Percentiles rank a stretch among this genome's conserved stretches.
Evolutionary conservation across 2,329 filamentous ascomycete species (phyloP).

Genomic region (Botrytis cinerea): DNA sequence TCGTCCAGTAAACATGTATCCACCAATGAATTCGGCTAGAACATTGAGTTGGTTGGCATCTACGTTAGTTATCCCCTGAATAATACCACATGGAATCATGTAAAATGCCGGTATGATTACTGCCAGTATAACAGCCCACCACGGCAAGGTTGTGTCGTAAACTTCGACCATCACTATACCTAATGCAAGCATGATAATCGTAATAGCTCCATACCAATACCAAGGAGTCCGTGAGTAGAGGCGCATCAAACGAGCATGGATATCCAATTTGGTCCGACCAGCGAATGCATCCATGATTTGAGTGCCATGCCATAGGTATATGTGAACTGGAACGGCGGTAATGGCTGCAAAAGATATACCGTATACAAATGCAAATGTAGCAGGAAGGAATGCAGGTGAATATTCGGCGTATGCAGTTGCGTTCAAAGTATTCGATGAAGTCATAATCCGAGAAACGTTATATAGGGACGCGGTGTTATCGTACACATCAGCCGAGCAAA

Average conservation of each 20-base stretch:
- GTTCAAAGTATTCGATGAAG: slow-evolving; percentile 62
- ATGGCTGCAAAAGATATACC: slow-evolving; percentile 73
- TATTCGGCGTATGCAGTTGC: slow-evolving; percentile 66
- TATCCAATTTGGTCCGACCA: slow-evolving; percentile 47
- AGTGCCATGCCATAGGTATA: slow-evolving; percentile 64
- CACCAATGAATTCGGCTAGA: slow-evolving; percentile 43
- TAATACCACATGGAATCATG: slow-evolving; percentile 43
- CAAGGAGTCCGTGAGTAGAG: slow-evolving; percentile 55
- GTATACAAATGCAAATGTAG: slow-evolving; percentile 69
- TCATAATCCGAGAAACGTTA: slow-evolving; percentile 64
- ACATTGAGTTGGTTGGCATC: slow-evolving; percentile 52
- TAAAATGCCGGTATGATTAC: slow-evolving; percentile 49
- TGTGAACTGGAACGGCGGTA: slow-evolving; percentile 67
- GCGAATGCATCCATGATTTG: slow-evolving; percentile 55
- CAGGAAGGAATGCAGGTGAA: slow-evolving; percentile 71
- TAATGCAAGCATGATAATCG: slow-evolving; percentile 39
- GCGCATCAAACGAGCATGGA: slow-evolving; percentile 56
- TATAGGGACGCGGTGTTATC: slow-evolving; percentile 71
- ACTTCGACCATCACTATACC: slow-evolving; percentile 41
- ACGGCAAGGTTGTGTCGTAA: slow-evolving; percentile 50
- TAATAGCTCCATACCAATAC: slow-evolving; percentile 54
- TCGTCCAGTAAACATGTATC: slow-evolving; percentile 50
- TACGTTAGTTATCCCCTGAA: slow-evolving; percentile 50
- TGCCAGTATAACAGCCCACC: slow-evolving; percentile 53
- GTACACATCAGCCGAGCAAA: slow-evolving; percentile 69